Evolutionary conservation across 148 eudicot species (phyloP).

Genomic region (Camellia sinensis): DNA sequence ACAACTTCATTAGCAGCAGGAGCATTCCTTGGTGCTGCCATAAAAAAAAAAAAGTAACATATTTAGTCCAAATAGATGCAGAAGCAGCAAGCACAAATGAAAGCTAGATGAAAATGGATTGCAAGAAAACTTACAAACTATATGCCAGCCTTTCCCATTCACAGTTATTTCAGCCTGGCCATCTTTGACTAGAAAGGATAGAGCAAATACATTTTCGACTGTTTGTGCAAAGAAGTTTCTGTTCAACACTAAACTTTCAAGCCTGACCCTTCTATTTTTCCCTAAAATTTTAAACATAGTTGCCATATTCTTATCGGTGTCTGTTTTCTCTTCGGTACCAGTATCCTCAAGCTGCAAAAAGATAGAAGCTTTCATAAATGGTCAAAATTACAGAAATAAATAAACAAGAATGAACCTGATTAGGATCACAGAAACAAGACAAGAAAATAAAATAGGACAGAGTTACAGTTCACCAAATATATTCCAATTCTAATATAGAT

Average conservation of each 20-base stretch:
- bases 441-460: no score
- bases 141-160: conserved; percentile 61
- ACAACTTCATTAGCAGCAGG: no score
- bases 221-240: conserved; percentile 79
- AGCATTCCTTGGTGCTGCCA: conserved; percentile 82
- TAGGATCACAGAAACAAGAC: neutral
- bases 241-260: conserved; percentile 61
- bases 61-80: conserved; percentile 4
- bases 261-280: no score
- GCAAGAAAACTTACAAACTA: conserved; percentile 64
- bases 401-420: neutral
- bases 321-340: no score
- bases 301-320: no score
- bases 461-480: no score
- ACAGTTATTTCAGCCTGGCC: conserved; percentile 70
- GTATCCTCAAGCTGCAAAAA: no score
- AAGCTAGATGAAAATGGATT: no score
- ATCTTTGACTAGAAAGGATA: conserved; percentile 87
- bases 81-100: neutral
- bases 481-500: no score
- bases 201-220: conserved; percentile 82
- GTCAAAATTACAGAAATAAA: neutral
- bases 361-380: neutral
- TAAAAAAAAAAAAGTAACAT: neutral
- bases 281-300: no score